Percentiles rank a stretch among this genome's conserved stretches.
These are phyloP conservation scores for Boletus vermiculosoides DNA, from an alignment of 768 basidiomycete genomes.

Conservation along the genomic window DNA sequence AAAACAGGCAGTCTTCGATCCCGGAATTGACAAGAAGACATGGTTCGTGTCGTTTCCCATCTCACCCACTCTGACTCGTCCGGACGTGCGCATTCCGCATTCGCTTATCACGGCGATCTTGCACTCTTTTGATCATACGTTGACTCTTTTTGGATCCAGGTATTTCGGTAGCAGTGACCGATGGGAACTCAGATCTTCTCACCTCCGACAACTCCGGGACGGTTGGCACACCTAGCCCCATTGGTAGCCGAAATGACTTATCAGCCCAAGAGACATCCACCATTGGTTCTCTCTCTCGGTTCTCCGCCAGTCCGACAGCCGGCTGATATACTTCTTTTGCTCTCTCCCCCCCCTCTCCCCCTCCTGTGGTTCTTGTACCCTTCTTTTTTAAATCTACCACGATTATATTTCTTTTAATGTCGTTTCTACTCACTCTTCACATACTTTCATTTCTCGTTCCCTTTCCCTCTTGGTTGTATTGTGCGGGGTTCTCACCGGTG, in stretches of 20 bases:
- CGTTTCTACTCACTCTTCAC: slow-evolving; percentile 2
- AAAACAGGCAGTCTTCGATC: slow-evolving; percentile 3
- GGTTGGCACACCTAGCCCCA: slow-evolving; percentile 14
- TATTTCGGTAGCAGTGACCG: slow-evolving; percentile 11
- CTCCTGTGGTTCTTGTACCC: slow-evolving; percentile 1
- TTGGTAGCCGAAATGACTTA: slow-evolving; percentile 17
- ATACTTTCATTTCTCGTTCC: slow-evolving; percentile 4
- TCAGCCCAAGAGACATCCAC: slow-evolving; percentile 27
- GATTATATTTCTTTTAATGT: slow-evolving; percentile 21
- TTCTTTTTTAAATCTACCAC: slow-evolving; percentile 17
- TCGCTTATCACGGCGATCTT: slow-evolving; percentile 18
- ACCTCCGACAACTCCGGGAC: slow-evolving; percentile 17
- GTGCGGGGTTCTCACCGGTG: slow-evolving; percentile 15
- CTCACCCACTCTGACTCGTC: background rate
- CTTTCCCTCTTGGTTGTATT: slow-evolving; percentile 11
- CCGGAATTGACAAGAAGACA: background rate
- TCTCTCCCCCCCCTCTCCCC: slow-evolving; percentile 17
- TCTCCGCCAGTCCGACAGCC: slow-evolving; percentile 38
- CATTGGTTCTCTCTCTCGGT: slow-evolving; percentile 42
- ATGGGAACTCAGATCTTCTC: slow-evolving; percentile 7
- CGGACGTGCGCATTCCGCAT: slow-evolving; percentile 5
- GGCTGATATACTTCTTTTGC: slow-evolving; percentile 41
- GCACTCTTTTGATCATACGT: slow-evolving; percentile 8
- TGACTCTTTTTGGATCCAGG: slow-evolving; percentile 24
- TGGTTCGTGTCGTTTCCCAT: slow-evolving; percentile 27